Evolutionary conservation across 2,329 filamentous ascomycete species (phyloP), one percentile per base, ranked within the genome.

Genomic region (Sporothrix variecibatus): DNA sequence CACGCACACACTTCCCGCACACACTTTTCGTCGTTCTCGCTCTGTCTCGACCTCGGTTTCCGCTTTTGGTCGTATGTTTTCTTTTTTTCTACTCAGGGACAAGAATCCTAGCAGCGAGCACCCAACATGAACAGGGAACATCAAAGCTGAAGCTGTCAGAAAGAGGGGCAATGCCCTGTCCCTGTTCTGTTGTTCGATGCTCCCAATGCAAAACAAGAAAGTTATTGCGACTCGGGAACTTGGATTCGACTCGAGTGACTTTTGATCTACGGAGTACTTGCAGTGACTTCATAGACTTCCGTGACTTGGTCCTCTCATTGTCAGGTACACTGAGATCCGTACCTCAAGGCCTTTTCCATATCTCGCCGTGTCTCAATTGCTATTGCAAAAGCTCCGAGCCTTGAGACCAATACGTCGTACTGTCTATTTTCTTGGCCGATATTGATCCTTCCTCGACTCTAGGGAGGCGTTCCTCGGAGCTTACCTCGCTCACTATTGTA

Each of bases 41-140:
- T 38, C 43, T 34, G 34, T 43, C 34, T 64, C 62, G 38, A 46
- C 62, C 43, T 68, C 64, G 65, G 28, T 58, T 56, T 67, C 60
- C 49, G 26, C 60, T 28, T 17, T 69, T 26, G 65, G 65, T 68
- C 43, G n/a, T 9, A 65, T 65, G 60, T 43, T 65, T 62, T 23
- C 5, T 46, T 67, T 28, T 46, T 46, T 40, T 65, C n/a, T 20
- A 43, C 38, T n/a, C 34, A 64, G 60, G 60, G 60, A 23, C 56
- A 34, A 17, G 15, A 26, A 43, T 49, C 56, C 38, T 56, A 15
- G 8, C 49, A 38, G 49, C 49, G 28, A 34, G 2, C 8, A 34
- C 4, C 34, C 34, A 34, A 34, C 8, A 8, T 34, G 34, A 34
- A 34, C 53, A 8, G 34, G 60, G 20, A 9, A 40, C 60, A 23